phyloP scores from a whole-genome alignment of 2,329 filamentous ascomycete species.

The Arachnomyces sp. region DNA sequence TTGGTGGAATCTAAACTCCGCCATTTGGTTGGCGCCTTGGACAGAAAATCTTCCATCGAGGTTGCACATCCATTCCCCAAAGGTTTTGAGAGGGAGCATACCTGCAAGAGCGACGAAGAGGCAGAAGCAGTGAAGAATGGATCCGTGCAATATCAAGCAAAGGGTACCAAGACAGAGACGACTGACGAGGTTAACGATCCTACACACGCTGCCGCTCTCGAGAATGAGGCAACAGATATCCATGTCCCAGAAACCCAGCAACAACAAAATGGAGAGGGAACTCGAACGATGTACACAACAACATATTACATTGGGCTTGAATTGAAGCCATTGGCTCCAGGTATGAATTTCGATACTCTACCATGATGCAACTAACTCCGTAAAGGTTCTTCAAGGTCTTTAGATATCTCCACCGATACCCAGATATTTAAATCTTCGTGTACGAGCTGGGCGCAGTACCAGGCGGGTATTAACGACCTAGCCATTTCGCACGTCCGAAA shows the following conservation, averaged over 20 bases:
- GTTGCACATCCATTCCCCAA: constrained; percentile 90
- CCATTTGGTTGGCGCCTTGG: constrained; percentile 73
- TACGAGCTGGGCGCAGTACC: constrained; percentile 65
- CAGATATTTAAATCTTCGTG: constrained; percentile 81
- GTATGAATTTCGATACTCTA: constrained; percentile 42
- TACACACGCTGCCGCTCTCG: constrained; percentile 41
- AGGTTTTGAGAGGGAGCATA: constrained; percentile 76
- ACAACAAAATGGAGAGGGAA: constrained; percentile 32
- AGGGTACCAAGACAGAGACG: constrained; percentile 43
- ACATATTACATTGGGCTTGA: constrained; percentile 93
- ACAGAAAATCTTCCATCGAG: constrained; percentile 70
- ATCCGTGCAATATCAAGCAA: constrained; percentile 53
- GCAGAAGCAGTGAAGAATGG: constrained; percentile 57
- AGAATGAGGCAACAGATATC: constrained; percentile 30
- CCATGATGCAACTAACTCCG: constrained; percentile 23
- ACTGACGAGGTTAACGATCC: constrained; percentile 46
- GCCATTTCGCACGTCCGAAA: constrained; percentile 78
- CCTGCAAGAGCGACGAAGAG: constrained; percentile 56
- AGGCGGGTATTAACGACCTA: constrained; percentile 67
- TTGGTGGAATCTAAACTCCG: constrained; percentile 90
- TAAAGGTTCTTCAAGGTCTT: constrained; percentile 38
- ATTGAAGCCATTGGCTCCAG: constrained; percentile 62
- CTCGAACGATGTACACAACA: constrained; percentile 66
- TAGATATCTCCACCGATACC: constrained; percentile 63
- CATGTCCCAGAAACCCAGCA: constrained; percentile 29